Evolutionary conservation across 805 yeast genomes (phyloP).

Genomic region (Ogataea paradorogensis): DNA sequence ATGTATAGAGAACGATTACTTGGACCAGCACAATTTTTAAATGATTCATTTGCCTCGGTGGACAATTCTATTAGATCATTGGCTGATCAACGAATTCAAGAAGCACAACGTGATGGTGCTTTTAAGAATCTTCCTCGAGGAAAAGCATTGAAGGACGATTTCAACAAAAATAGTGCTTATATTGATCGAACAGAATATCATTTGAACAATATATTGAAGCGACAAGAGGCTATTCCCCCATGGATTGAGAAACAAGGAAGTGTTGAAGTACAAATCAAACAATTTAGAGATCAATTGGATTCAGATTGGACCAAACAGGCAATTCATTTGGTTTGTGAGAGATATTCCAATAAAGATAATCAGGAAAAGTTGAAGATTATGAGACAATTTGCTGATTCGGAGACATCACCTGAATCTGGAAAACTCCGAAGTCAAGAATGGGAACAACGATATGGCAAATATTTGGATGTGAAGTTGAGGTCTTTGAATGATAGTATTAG

Average conservation of each 20-base stretch:
- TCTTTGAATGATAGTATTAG: slow-evolving; percentile 48
- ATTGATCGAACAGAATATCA: slow-evolving; percentile 72
- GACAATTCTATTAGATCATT: slow-evolving; percentile 57
- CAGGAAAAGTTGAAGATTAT: slow-evolving; percentile 20
- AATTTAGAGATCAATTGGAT: slow-evolving; percentile 46
- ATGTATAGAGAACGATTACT: slow-evolving; percentile 61
- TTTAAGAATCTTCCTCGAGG: slow-evolving; percentile 67
- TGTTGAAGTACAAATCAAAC: slow-evolving; percentile 44
- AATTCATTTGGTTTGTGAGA: slow-evolving; percentile 29
- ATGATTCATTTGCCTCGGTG: slow-evolving; percentile 40
- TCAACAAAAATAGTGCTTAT: slow-evolving; percentile 47
- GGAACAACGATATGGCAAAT: slow-evolving; percentile 34
- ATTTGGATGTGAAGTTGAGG: slow-evolving; percentile 35
- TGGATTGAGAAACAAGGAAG: slow-evolving; percentile 82
- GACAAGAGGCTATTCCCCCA: slow-evolving; percentile 81
- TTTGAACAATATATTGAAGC: slow-evolving; percentile 68
- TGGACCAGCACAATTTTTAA: slow-evolving; percentile 51
- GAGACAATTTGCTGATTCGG: slow-evolving; percentile 21
- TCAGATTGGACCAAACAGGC: slow-evolving; percentile 38
- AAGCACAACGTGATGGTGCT: slow-evolving; percentile 67
- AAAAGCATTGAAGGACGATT: slow-evolving; percentile 44
- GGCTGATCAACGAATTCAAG: slow-evolving; percentile 75
- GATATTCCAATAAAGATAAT: slow-evolving; percentile 18
- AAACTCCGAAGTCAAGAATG: slow-evolving; percentile 33
- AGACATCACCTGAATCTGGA: slow-evolving; percentile 8